Conservation (phyloP, 768 basidiomycete genomes). For the Cubamyces lactineus region DNA sequence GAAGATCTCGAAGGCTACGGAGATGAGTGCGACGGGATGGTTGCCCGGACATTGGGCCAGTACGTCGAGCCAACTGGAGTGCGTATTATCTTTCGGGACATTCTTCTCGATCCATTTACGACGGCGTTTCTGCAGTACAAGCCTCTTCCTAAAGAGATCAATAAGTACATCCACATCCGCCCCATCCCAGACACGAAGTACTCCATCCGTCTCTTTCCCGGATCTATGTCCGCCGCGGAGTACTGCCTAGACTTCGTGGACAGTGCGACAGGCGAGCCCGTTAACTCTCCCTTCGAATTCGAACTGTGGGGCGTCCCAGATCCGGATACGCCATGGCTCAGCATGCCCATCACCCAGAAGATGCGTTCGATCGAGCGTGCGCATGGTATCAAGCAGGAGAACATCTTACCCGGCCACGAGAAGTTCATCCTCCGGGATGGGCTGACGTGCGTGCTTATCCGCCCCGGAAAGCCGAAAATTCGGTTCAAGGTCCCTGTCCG, state of each 20-base stretch:
- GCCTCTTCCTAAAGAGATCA: not conserved
- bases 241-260: conserved; percentile 2
- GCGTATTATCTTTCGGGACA: too few relatives aligned
- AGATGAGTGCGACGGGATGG: not conserved
- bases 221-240: not conserved
- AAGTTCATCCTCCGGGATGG: conserved; percentile 1
- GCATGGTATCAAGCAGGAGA: not conserved
- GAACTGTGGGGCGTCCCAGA: not conserved
- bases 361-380: not conserved
- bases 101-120: too few relatives aligned
- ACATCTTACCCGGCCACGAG: not conserved
- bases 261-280: not conserved
- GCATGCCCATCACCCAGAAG: not conserved
- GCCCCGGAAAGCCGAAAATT: not conserved
- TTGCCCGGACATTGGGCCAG: not conserved
- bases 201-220: conserved; percentile 1
- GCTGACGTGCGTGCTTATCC: not conserved
- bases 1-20: not conserved
- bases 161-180: not conserved
- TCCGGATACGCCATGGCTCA: not conserved
- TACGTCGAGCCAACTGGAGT: not conserved
- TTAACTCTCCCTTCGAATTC: not conserved
- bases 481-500: not conserved
- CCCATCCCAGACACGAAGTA: conserved; percentile 2
- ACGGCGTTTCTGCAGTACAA: too few relatives aligned